Conservation (phyloP, 176 grass and related monocot species). For the Oryza meridionalis region DNA sequence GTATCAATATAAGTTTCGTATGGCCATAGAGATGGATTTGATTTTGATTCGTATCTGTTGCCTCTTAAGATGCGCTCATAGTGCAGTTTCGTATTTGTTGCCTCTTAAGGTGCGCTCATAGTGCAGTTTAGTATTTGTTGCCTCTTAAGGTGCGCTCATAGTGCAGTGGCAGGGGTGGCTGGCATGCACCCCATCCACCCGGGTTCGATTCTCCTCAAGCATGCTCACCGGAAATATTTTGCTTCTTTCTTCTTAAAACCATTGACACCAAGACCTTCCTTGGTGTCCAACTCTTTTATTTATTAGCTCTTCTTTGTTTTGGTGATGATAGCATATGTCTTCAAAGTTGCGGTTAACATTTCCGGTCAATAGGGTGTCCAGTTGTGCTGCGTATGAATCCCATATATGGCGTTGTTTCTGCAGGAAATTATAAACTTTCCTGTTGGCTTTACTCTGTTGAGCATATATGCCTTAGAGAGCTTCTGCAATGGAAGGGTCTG, state of each 20-base stretch:
- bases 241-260: no score
- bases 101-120: no score
- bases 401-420: neutral
- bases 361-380: neutral
- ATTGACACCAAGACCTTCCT: no score
- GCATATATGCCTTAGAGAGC: neutral
- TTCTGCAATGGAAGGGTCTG: slow-evolving; percentile 38
- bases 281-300: no score
- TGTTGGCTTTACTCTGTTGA: neutral
- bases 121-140: no score
- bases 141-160: no score
- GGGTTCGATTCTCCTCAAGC: no score
- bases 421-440: neutral
- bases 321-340: neutral
- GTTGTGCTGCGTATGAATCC: neutral
- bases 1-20: neutral
- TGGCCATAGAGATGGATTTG: neutral
- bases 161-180: no score
- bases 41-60: neutral
- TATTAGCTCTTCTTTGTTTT: neutral
- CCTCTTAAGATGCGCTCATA: no score
- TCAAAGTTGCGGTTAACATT: neutral
- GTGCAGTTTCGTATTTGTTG: no score
- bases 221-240: no score
- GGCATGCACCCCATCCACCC: no score